Conservation (phyloP, 1,284 basidiomycete species). For the Moesziomyces globuligerus region DNA sequence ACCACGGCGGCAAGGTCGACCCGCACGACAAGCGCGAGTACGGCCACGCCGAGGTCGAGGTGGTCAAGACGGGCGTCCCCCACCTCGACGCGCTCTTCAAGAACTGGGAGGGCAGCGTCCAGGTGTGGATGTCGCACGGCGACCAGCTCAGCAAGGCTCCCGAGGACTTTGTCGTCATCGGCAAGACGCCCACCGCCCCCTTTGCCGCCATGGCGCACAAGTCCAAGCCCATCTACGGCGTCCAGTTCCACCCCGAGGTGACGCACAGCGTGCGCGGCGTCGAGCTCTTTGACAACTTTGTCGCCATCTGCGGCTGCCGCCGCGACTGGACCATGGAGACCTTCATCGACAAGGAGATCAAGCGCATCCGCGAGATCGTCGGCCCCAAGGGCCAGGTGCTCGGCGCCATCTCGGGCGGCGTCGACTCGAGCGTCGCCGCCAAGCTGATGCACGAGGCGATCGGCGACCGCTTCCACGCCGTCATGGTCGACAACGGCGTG, state of each 20-base stretch:
- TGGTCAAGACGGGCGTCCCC: conserved; percentile 76
- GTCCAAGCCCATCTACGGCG: conserved; percentile 89
- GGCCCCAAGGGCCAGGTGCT: conserved; percentile 95
- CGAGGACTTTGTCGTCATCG: conserved; percentile 86
- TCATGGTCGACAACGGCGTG: conserved; percentile 99
- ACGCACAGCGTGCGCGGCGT: conserved; percentile 92
- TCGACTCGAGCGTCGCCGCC: conserved; percentile 97
- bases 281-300: conserved; percentile 89
- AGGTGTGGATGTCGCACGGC: conserved; percentile 99
- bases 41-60: conserved; percentile 84
- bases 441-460: conserved; percentile 99
- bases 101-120: conserved; percentile 78
- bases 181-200: conserved; percentile 85
- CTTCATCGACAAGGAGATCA: conserved; percentile 97
- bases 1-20: conserved; percentile 84
- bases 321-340: conserved; percentile 98
- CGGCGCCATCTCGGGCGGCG: conserved; percentile 96
- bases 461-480: conserved; percentile 94
- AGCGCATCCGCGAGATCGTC: conserved; percentile 92
- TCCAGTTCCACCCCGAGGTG: conserved; percentile 99
- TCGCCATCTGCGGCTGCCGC: conserved; percentile 82
- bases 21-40: conserved; percentile 94
- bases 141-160: conserved; percentile 89
- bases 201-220: conserved; percentile 94
- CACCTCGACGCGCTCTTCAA: conserved; percentile 80